Evolutionary conservation across 352 stramenopile species (phyloP).

Genomic region (Phytophthora crassamura): DNA sequence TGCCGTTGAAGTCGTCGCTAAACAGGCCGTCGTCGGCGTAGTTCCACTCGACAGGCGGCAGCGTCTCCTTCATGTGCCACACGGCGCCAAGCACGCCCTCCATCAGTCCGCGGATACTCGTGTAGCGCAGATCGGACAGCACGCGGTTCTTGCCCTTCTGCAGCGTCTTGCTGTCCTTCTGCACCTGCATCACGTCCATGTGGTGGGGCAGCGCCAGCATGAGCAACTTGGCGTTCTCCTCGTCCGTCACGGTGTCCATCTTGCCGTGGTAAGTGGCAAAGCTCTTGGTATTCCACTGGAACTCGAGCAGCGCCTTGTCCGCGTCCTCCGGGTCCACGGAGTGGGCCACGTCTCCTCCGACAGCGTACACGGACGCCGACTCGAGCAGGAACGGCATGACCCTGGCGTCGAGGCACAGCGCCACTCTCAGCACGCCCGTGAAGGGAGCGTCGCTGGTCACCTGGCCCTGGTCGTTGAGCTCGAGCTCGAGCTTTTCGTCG

Average conservation of each 20-base stretch:
- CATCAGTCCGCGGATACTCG: conserved; percentile 80
- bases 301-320: conserved; percentile 49
- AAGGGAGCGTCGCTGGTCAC: conserved; percentile 45
- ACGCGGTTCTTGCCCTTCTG: conserved; percentile 42
- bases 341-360: conserved; percentile 63
- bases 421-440: conserved; percentile 65
- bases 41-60: conserved; percentile 70
- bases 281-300: conserved; percentile 66
- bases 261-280: conserved; percentile 43
- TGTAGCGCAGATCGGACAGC: conserved; percentile 61
- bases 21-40: conserved; percentile 68
- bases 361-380: conserved; percentile 59
- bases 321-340: conserved; percentile 43
- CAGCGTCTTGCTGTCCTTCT: conserved; percentile 7
- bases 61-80: conserved; percentile 72
- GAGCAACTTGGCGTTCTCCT: conserved; percentile 54
- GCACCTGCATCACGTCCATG: conserved; percentile 53
- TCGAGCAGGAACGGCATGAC: conserved; percentile 61
- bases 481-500: conserved; percentile 52
- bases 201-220: conserved; percentile 85
- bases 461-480: conserved; percentile 42
- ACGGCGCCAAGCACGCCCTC: conserved; percentile 59
- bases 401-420: conserved; percentile 48
- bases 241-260: conserved; percentile 6
- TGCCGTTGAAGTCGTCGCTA: conserved; percentile 38